Conservation (phyloP, 495 filamentous ascomycete genomes). For the Clohesyomyces aquaticus region DNA sequence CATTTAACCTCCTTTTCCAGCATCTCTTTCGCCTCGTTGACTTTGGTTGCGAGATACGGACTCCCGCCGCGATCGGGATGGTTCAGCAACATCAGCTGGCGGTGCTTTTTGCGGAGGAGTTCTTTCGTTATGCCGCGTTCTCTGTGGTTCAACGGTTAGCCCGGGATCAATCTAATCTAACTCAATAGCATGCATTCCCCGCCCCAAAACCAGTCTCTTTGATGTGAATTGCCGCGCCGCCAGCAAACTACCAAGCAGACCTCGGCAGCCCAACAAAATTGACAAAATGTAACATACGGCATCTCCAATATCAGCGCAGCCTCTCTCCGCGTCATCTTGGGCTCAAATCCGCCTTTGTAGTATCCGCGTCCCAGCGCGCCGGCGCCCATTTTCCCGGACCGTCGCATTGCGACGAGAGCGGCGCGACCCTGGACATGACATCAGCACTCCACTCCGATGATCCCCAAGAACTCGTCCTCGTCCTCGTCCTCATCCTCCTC, state of each 20-base stretch:
- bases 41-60: slow-evolving; percentile 93
- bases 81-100: slow-evolving; percentile 95
- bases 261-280: not conserved
- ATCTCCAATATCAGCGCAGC: slow-evolving; percentile 90
- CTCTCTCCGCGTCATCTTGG: slow-evolving; percentile 87
- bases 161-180: too few species aligned
- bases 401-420: slow-evolving; percentile 82
- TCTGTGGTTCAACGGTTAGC: slow-evolving; percentile 53
- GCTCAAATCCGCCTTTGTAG: slow-evolving; percentile 97
- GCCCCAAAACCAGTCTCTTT: too few species aligned
- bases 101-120: slow-evolving; percentile 92
- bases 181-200: too few species aligned
- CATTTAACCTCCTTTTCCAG: slow-evolving; percentile 69
- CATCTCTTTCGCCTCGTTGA: slow-evolving; percentile 97
- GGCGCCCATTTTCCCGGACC: slow-evolving; percentile 65
- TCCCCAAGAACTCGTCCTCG: too few species aligned
- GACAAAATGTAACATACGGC: slow-evolving; percentile 60
- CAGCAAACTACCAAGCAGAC: not conserved
- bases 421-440: slow-evolving; percentile 74
- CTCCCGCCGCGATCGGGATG: slow-evolving; percentile 97
- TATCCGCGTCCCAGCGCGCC: slow-evolving; percentile 76
- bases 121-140: slow-evolving; percentile 86
- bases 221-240: too few species aligned
- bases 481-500: too few species aligned
- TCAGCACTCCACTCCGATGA: not conserved